Evolutionary conservation across 495 filamentous ascomycete genomes (phyloP), one percentile per base, ranked within the genome.

Genomic region (Aspergillus heteromorphus): DNA sequence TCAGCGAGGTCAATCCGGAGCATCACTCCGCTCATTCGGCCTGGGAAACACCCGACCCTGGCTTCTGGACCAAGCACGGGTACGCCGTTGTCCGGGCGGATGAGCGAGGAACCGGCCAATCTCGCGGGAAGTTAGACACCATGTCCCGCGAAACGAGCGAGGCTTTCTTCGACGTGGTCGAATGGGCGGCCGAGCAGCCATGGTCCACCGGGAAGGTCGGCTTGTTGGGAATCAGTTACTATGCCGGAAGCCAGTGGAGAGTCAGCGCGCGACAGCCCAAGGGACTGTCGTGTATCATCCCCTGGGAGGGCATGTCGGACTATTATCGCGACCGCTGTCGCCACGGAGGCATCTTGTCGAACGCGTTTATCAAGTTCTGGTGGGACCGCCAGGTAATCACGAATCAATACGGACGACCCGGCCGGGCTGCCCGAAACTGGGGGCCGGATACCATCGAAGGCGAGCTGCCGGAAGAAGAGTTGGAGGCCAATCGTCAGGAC

Each of bases 291-390:
- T 77, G 75, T 38, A 85, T 86, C 11, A 73, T 86, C 10, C 83
- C 83, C 0, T 87, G 83, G 83, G 83, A 87, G 59, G 83, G 83
- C n/a, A 83, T 86, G 80, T 80, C 77, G 0, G 83, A 87, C 54
- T 84, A 83, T 51, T 87, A 86, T 59, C 76, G 82, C 0, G 83
- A 86, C 52, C 70, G 79, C 2, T 83, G 79, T 48, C 62, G 82
- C 4, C 84, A 87, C 53, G 85, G 85, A 2, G 85, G 84, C 1
- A 86, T 88, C 40, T 64, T 84, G 23, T 83, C 79, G 0, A 80
- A 85, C 60, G 65, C 65, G 2, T 87, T 86, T 63, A 84, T 87
- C 57, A 66, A 73, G 31, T 79, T 82, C 53, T 86, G 83, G 83
- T 86, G 83, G 83, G 72, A 84, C 62, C 71, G 83, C 0, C 83